Conservation (phyloP, 2,329 filamentous ascomycete species). For the Paramyrothecium roridum region DNA sequence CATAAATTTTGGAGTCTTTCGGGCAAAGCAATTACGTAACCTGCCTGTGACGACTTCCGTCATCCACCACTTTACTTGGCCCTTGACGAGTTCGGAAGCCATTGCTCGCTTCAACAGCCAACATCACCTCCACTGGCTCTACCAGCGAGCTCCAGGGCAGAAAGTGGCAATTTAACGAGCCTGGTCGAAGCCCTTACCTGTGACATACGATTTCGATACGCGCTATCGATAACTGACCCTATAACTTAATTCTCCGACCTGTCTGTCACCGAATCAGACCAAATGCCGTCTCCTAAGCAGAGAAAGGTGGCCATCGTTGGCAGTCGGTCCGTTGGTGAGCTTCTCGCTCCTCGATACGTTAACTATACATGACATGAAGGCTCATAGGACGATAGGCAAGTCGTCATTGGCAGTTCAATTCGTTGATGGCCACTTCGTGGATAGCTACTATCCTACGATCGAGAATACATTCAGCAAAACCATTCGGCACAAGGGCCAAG, state of each 20-base stretch:
- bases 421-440: conserved; percentile 96
- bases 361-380: background rate
- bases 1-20: too few species aligned
- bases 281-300: conserved; percentile 75
- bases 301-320: conserved; percentile 95
- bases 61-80: conserved; percentile 12
- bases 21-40: too few species aligned
- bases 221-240: background rate
- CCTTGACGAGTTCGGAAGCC: too few species aligned
- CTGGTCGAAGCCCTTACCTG: too few species aligned
- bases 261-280: conserved; percentile 4
- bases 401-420: conserved; percentile 96
- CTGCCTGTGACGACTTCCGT: background rate
- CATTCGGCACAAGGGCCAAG: conserved; percentile 88
- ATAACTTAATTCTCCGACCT: background rate
- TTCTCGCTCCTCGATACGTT: background rate
- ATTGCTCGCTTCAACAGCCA: too few species aligned
- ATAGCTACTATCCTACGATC: conserved; percentile 98
- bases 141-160: too few species aligned
- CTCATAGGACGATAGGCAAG: conserved; percentile 63
- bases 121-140: too few species aligned
- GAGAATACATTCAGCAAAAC: conserved; percentile 98
- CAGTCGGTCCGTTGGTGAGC: conserved; percentile 75
- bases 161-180: too few species aligned
- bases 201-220: background rate